These are phyloP conservation scores for Aureobasidium sp. DNA, from an alignment of 2,329 filamentous ascomycete species.

Conservation along the genomic window DNA sequence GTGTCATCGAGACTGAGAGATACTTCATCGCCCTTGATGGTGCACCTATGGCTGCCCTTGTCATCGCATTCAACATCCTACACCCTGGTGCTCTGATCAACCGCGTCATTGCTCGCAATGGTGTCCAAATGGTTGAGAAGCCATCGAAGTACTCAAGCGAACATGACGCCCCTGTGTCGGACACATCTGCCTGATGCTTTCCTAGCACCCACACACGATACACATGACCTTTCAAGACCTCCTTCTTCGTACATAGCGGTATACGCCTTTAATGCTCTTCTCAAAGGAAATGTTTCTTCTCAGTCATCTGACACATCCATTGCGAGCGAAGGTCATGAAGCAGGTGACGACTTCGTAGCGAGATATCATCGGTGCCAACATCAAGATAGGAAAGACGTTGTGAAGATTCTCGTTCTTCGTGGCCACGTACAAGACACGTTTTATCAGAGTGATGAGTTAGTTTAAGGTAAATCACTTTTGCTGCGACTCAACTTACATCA, in stretches of 20 bases:
- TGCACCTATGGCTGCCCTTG: slow-evolving; percentile 45
- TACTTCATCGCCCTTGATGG: slow-evolving; percentile 47
- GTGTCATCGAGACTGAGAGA: slow-evolving; percentile 43
- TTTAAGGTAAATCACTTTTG: not conserved
- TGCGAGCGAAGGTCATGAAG: not conserved
- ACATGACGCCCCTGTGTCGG: not conserved
- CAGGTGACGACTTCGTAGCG: not conserved
- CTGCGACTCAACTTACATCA: not conserved
- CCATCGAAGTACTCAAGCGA: not conserved
- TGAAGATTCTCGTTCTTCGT: not conserved
- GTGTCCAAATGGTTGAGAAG: not conserved
- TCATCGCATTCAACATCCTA: slow-evolving; percentile 38
- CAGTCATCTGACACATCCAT: not conserved
- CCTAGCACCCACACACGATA: not conserved
- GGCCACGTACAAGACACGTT: not conserved
- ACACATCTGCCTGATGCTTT: not conserved
- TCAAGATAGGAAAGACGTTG: not conserved
- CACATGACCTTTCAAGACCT: not conserved
- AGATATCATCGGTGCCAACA: no score
- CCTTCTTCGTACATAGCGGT: not conserved
- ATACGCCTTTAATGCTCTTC: not conserved
- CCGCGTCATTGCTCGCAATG: slow-evolving; percentile 2
- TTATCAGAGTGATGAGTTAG: not conserved
- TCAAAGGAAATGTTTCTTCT: not conserved
- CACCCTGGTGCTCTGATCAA: slow-evolving; percentile 36